These are phyloP conservation scores for Pseudogymnoascus sp. DNA, from an alignment of 2,329 filamentous ascomycete species.

Conservation along the genomic window DNA sequence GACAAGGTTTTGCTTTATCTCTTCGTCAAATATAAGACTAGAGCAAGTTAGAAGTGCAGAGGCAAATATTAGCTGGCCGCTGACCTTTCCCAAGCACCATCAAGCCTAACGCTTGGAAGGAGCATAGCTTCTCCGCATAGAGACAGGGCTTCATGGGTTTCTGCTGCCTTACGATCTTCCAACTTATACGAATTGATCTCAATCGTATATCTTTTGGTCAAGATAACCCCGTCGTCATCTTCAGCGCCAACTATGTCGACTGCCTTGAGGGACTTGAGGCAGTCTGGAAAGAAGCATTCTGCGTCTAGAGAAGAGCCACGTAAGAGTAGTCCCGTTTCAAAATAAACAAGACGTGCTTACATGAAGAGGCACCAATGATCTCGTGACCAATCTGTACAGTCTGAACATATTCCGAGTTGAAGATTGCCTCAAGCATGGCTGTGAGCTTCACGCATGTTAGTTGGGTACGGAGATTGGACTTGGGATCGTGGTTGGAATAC, in stretches of 20 bases:
- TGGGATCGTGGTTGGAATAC: not conserved
- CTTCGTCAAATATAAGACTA: slow-evolving; percentile 25
- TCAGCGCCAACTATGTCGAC: not conserved
- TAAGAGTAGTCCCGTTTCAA: not conserved
- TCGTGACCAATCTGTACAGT: not conserved
- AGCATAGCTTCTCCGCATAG: not conserved
- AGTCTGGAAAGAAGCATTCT: not conserved
- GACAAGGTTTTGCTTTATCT: slow-evolving; percentile 23
- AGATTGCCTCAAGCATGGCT: not conserved
- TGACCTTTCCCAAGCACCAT: not conserved
- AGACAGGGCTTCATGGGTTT: not conserved
- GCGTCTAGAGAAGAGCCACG: not conserved
- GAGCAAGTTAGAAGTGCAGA: not conserved
- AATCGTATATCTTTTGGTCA: not conserved
- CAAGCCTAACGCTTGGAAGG: not conserved
- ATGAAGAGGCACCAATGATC: not conserved
- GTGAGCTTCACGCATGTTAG: not conserved
- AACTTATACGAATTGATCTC: not conserved
- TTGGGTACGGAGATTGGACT: not conserved
- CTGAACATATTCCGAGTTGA: not conserved
- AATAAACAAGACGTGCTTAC: not conserved
- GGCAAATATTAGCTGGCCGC: not conserved
- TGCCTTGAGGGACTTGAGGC: not conserved
- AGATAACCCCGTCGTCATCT: not conserved
- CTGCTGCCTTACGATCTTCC: not conserved